Evolutionary conservation across 441 rosid species (phyloP).

Genomic region (Flueggea neowawraea): DNA sequence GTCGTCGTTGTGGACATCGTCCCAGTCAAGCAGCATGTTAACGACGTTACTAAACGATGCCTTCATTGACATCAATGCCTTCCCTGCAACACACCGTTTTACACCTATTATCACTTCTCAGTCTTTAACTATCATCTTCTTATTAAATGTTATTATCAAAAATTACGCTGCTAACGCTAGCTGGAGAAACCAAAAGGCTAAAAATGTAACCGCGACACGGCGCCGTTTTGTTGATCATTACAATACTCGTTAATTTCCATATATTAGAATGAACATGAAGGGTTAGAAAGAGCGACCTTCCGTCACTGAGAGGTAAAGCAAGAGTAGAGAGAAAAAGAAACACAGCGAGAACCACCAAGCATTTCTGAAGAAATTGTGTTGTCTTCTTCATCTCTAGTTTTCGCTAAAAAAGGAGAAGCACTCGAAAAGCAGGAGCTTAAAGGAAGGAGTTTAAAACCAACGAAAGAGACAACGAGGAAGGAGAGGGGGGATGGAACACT

Average conservation of each 20-base stretch:
- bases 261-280: too few relatives aligned
- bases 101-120: not conserved
- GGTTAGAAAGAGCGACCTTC: constrained; percentile 43
- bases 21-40: constrained; percentile 81
- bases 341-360: constrained; percentile 10
- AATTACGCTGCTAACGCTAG: too few relatives aligned
- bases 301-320: constrained; percentile 44
- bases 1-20: constrained; percentile 49
- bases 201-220: too few relatives aligned
- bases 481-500: not conserved
- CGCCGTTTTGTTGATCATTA: too few relatives aligned
- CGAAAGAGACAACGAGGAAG: constrained; percentile 3
- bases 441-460: not conserved
- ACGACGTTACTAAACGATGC: constrained; percentile 71
- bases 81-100: constrained; percentile 37
- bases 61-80: constrained; percentile 71
- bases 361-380: not conserved
- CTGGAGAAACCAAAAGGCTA: not conserved
- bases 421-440: not conserved
- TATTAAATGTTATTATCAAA: too few relatives aligned
- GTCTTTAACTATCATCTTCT: too few relatives aligned
- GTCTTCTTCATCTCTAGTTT: constrained; percentile 4
- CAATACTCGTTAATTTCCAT: too few relatives aligned
- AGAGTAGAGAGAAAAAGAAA: constrained; percentile 25
- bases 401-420: not conserved